A percentile compares a stretch with the other conserved stretches of the same genome.
These are phyloP conservation scores for Aureobasidium sp. DNA, from an alignment of 2,329 filamentous ascomycete species.

Conservation along the genomic window DNA sequence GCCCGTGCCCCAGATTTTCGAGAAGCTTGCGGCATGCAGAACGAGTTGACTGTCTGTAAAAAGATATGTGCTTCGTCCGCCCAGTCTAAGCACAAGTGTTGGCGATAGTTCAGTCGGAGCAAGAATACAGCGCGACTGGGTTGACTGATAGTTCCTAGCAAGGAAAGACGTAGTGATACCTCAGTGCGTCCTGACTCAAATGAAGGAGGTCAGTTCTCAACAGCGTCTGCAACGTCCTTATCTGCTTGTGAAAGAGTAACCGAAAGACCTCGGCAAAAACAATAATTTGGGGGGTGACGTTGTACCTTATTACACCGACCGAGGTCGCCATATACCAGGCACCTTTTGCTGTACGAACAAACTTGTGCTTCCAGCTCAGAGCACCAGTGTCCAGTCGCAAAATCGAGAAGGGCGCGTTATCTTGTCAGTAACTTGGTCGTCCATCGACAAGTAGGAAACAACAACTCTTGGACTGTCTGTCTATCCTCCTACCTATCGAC, in stretches of 20 bases:
- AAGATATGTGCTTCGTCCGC: too few relatives aligned
- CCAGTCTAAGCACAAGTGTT: too few relatives aligned
- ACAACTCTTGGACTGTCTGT: background rate
- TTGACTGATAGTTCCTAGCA: too few relatives aligned
- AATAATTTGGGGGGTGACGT: constrained; percentile 5
- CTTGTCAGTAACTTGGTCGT: background rate
- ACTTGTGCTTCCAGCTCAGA: background rate
- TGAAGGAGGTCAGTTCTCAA: background rate
- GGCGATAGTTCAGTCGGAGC: background rate
- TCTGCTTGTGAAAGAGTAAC: constrained; percentile 4
- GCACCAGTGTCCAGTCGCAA: background rate
- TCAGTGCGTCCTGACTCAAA: too few relatives aligned
- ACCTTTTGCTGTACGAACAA: background rate
- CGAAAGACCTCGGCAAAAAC: constrained; percentile 10
- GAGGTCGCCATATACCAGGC: constrained; percentile 1
- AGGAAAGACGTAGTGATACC: too few relatives aligned
- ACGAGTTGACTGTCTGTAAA: background rate
- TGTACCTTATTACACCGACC: background rate
- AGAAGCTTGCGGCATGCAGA: background rate
- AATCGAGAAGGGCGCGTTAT: too few relatives aligned
- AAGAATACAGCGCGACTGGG: too few relatives aligned
- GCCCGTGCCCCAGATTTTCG: background rate
- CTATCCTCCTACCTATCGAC: background rate
- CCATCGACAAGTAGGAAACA: background rate
- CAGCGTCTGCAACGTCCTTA: background rate